Percentiles rank a stretch among this genome's conserved stretches.
phyloP scores from a whole-genome alignment of 352 stramenopile genomes.

The Phytophthora podocarpi region DNA sequence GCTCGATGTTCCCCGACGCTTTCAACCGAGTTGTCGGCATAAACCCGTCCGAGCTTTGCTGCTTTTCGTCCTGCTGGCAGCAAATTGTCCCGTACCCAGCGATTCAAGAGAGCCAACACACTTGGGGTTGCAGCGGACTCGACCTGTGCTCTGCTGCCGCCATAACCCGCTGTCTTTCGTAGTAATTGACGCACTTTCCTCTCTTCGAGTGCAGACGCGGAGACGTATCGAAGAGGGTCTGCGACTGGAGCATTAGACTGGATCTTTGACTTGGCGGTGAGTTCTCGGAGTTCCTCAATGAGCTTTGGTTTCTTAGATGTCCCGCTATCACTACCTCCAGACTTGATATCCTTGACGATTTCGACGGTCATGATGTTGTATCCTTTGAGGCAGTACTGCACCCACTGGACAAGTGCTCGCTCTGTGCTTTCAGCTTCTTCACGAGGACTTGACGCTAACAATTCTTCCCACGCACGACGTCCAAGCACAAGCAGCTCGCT shows the following conservation, averaged over 20 bases:
- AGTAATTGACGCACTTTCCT: constrained; percentile 47
- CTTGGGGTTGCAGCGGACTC: neutral
- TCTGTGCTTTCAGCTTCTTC: constrained; percentile 51
- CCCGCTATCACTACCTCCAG: constrained; percentile 17
- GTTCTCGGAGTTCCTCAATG: constrained; percentile 41
- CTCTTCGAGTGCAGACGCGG: constrained; percentile 40
- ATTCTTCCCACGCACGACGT: constrained; percentile 50
- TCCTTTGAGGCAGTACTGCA: constrained; percentile 62
- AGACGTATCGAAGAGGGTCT: constrained; percentile 26
- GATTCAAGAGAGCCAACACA: neutral
- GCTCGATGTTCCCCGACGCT: neutral
- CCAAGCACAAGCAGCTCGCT: constrained; percentile 68
- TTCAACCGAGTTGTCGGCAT: constrained; percentile 8
- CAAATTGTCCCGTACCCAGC: constrained; percentile 12
- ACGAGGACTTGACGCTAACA: constrained; percentile 50
- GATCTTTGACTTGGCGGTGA: constrained; percentile 9
- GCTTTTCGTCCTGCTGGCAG: constrained; percentile 16
- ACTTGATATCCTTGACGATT: constrained; percentile 75
- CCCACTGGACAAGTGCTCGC: constrained; percentile 50
- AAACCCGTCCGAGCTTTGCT: constrained; percentile 15
- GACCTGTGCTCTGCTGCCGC: neutral
- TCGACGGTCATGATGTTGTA: constrained; percentile 80
- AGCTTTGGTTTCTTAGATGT: constrained; percentile 32
- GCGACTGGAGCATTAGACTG: neutral
- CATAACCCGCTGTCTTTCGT: constrained; percentile 31